A percentile compares a stretch with the other conserved stretches of the same genome.
Evolutionary conservation across 306 rosid genomes (phyloP).

Genomic region (Quercus mongolica): DNA sequence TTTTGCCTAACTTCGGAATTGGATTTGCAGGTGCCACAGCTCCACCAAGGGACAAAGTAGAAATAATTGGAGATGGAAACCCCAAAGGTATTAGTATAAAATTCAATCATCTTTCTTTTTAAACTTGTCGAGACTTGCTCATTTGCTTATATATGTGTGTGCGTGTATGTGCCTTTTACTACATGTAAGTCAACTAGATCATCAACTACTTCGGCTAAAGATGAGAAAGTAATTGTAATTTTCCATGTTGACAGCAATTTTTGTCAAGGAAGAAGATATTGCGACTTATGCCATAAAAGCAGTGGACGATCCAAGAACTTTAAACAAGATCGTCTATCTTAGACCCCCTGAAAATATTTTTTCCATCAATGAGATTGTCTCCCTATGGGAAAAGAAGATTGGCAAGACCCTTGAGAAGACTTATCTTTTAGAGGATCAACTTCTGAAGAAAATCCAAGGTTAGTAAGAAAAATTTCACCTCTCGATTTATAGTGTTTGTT

Average conservation of each 20-base stretch:
- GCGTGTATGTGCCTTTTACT: too few relatives aligned
- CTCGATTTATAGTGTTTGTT: not conserved
- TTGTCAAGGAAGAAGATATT: slow-evolving; percentile 34
- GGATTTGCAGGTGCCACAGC: not conserved
- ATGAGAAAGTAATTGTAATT: not conserved
- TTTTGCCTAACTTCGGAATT: slow-evolving; percentile 10
- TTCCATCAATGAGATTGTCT: slow-evolving; percentile 12
- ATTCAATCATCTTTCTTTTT: too few relatives aligned
- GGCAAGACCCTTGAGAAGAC: slow-evolving; percentile 34
- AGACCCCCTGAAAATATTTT: slow-evolving; percentile 39
- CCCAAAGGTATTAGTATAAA: too few relatives aligned
- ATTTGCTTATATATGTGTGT: too few relatives aligned
- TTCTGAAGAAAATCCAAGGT: slow-evolving; percentile 41
- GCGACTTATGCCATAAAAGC: slow-evolving; percentile 31
- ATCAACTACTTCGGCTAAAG: too few relatives aligned
- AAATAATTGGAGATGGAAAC: too few relatives aligned
- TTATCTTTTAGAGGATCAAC: slow-evolving; percentile 30
- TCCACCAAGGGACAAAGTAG: too few relatives aligned
- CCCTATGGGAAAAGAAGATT: slow-evolving; percentile 48
- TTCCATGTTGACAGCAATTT: slow-evolving; percentile 23
- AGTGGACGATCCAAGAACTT: slow-evolving; percentile 36
- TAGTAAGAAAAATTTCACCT: not conserved
- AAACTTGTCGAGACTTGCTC: too few relatives aligned
- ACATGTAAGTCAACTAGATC: not conserved
- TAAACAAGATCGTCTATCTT: slow-evolving; percentile 35